These are phyloP conservation scores for Penicillium janthinellum DNA, from an alignment of 2,329 filamentous ascomycete species.

Conservation along the genomic window DNA sequence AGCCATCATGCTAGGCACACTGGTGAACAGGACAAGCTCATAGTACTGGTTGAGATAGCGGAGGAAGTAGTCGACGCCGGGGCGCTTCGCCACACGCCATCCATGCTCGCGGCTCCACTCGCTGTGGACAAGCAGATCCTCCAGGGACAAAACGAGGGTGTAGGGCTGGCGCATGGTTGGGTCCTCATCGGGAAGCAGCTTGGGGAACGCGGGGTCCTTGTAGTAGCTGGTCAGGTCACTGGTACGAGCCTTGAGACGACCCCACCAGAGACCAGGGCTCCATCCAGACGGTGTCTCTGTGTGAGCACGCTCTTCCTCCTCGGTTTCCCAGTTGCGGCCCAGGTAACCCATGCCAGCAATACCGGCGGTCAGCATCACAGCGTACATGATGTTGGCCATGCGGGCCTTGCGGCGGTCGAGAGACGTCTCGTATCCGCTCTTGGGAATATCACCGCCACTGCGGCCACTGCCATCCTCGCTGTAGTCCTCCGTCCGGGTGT, in stretches of 20 bases:
- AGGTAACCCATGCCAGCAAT: slow-evolving; percentile 69
- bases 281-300: slow-evolving; percentile 78
- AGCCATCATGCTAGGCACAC: slow-evolving; percentile 77
- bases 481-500: slow-evolving; percentile 46
- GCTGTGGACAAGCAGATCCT: slow-evolving; percentile 91
- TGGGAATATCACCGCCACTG: slow-evolving; percentile 66
- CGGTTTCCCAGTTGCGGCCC: slow-evolving; percentile 80
- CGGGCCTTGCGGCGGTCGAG: slow-evolving; percentile 78
- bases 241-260: slow-evolving; percentile 74
- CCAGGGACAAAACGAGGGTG: slow-evolving; percentile 87
- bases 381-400: slow-evolving; percentile 75
- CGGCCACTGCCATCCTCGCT: slow-evolving; percentile 49
- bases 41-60: slow-evolving; percentile 98
- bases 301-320: slow-evolving; percentile 70
- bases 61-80: slow-evolving; percentile 95
- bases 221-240: slow-evolving; percentile 84
- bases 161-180: slow-evolving; percentile 82
- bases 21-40: slow-evolving; percentile 94
- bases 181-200: slow-evolving; percentile 75
- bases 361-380: slow-evolving; percentile 58
- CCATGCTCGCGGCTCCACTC: slow-evolving; percentile 94
- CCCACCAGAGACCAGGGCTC: slow-evolving; percentile 74
- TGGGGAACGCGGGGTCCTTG: slow-evolving; percentile 91
- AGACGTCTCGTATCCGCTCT: slow-evolving; percentile 85
- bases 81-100: slow-evolving; percentile 92